Evolutionary conservation across 2,329 filamentous ascomycete species (phyloP).

Genomic region (Acrodontium crateriforme): DNA sequence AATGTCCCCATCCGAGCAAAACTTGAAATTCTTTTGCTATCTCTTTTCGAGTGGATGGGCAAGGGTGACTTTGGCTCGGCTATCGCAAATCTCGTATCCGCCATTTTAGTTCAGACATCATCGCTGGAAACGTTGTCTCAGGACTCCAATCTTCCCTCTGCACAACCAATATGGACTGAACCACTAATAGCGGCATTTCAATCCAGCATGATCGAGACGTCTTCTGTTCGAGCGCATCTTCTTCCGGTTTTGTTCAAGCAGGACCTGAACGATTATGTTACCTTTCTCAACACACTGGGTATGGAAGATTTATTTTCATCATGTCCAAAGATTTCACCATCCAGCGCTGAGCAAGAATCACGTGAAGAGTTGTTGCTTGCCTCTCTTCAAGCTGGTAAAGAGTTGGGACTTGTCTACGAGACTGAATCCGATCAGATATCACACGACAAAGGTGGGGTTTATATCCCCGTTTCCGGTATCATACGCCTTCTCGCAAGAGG

Average conservation of each 20-base stretch:
- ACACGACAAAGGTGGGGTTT: slow-evolving; percentile 27
- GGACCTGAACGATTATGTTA: slow-evolving; percentile 24
- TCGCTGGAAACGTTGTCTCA: neutral
- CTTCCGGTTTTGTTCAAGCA: slow-evolving; percentile 34
- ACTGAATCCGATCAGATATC: slow-evolving; percentile 9
- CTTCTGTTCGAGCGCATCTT: slow-evolving; percentile 31
- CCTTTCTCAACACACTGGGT: slow-evolving; percentile 27
- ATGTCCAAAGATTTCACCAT: too few relatives aligned
- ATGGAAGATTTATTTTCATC: slow-evolving; percentile 21
- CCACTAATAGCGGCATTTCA: slow-evolving; percentile 8
- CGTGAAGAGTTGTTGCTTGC: slow-evolving; percentile 17
- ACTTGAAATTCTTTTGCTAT: slow-evolving; percentile 5
- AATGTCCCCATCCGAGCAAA: too few relatives aligned
- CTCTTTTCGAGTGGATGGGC: slow-evolving; percentile 21
- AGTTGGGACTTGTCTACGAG: slow-evolving; percentile 31
- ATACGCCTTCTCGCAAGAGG: slow-evolving; percentile 24
- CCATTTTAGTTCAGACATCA: slow-evolving; percentile 19
- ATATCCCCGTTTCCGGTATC: slow-evolving; percentile 37
- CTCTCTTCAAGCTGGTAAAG: slow-evolving; percentile 32
- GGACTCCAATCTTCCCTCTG: slow-evolving; percentile 1
- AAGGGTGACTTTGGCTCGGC: slow-evolving; percentile 21
- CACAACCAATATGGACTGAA: slow-evolving; percentile 11
- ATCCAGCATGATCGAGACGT: slow-evolving; percentile 5
- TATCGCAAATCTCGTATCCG: slow-evolving; percentile 16
- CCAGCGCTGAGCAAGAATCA: slow-evolving; percentile 2